Base-by-base conservation (phyloP, 2,329 filamentous ascomycete species). In the Trichoderma cornu-damae region DNA sequence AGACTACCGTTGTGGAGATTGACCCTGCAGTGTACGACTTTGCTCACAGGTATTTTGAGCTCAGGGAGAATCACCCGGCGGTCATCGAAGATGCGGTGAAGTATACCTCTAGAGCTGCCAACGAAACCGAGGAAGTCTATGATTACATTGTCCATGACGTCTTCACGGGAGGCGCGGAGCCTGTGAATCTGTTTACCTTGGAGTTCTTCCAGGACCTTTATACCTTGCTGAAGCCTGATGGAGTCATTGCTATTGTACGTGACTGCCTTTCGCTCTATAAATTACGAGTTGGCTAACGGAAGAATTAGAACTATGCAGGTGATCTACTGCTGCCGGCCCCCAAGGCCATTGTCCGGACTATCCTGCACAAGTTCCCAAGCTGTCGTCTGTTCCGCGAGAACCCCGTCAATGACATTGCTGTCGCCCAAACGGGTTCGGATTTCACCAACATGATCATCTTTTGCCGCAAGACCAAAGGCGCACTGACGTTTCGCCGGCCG, bases 361-460 rank as follows among this genome's bases (percentile, higher is more conserved):
- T 97, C 70, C 79, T 80, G 61, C 72, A 82, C 26, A 84, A 94
- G 58, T 99, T 97, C 72, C 88, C 90, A n/a, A 83, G 85, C 3
- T 99, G 94, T 73, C 89, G 91, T 60, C 84, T 96, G 65, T 99
- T 91, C 80, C 87, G 94, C 61, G 94, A 99, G 73, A 79, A 81
- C 24, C 78, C 83, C 3, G 73, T 77, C 2, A 75, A 82, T 4
- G 72, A 73, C 1, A 73, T 75, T 22, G 72, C 75, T 6, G 71
- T 82, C 20, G 75, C 77, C 34, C 68, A 74, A 40, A 71, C 76
- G 16, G 77, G 76, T 2, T 73, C 75, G 26, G 89, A 96, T 68
- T 96, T 97, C 70, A 90, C 91, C 69, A 99, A 99, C 76, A 90
- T 97, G 82, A 89, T 97, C 46, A 85, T 97, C 60, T 96, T 96